Evolutionary conservation across 176 grass and related monocot genomes (phyloP).

Genomic region (Triticum monococcum): DNA sequence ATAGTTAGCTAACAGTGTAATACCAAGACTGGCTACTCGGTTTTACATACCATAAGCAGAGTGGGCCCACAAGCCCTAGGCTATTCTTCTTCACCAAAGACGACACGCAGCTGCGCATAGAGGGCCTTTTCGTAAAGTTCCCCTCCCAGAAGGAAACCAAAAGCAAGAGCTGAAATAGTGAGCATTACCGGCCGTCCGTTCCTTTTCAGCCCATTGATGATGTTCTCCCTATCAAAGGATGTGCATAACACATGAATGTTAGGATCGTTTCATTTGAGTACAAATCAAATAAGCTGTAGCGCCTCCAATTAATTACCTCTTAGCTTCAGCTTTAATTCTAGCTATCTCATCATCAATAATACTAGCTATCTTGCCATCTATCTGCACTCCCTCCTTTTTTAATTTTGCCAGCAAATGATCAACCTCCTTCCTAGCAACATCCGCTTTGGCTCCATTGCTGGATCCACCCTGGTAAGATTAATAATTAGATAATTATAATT

Average conservation of each 20-base stretch:
- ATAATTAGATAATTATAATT: conserved; percentile 19
- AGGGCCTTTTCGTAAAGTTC: neutral
- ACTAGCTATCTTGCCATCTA: neutral
- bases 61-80: neutral
- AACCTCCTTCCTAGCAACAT: neutral
- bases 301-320: conserved; percentile 9
- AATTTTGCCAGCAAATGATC: neutral
- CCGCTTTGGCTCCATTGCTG: neutral
- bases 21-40: neutral
- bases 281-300: neutral
- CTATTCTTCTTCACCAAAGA: neutral
- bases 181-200: neutral
- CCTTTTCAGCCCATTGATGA: neutral
- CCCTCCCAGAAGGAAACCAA: neutral
- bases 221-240: neutral
- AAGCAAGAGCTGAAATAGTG: neutral
- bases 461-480: conserved; percentile 21
- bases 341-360: conserved; percentile 20
- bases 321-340: conserved; percentile 19
- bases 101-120: neutral
- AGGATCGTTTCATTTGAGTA: neutral
- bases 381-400: conserved; percentile 18
- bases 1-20: neutral
- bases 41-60: conserved; percentile 17
- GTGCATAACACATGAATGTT: neutral